Percentiles rank a stretch among this genome's conserved stretches.
Evolutionary conservation across 2,329 filamentous ascomycete genomes (phyloP).

Genomic region (Sporothrix luriei): DNA sequence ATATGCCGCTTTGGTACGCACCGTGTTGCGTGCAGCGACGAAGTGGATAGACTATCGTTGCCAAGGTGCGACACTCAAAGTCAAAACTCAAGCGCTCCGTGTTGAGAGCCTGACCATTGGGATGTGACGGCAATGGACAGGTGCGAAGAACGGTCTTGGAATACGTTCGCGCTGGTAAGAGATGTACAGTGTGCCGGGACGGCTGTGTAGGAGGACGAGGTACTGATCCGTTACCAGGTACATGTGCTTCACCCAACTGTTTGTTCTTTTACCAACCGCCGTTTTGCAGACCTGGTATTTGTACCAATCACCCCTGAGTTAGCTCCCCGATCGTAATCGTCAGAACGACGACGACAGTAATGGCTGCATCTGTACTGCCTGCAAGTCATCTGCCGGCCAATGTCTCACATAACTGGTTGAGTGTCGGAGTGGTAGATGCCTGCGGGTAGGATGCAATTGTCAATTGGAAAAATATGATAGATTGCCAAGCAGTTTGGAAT

Average conservation of each 20-base stretch:
- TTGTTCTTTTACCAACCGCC: not conserved
- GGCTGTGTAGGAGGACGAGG: not conserved
- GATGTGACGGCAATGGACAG: not conserved
- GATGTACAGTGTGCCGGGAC: not conserved
- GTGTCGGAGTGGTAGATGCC: not conserved
- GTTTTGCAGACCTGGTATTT: not conserved
- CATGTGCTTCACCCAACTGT: not conserved
- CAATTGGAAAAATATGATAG: not conserved
- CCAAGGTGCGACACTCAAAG: constrained; percentile 9
- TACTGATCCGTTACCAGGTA: not conserved
- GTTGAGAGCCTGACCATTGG: not conserved
- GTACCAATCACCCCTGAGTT: not conserved
- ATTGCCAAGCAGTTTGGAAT: not conserved
- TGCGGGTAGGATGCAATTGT: no score
- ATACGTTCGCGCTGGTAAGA: not conserved
- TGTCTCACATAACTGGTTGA: not conserved
- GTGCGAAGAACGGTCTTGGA: no score
- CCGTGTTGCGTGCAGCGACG: not conserved
- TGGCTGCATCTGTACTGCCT: not conserved
- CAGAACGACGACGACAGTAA: not conserved
- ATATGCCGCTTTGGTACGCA: not conserved
- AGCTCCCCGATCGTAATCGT: no score
- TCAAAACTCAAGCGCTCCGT: not conserved
- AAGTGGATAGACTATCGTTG: not conserved
- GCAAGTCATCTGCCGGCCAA: not conserved